Conservation (phyloP, 352 stramenopile species). For the Phytopythium ostracodes region DNA sequence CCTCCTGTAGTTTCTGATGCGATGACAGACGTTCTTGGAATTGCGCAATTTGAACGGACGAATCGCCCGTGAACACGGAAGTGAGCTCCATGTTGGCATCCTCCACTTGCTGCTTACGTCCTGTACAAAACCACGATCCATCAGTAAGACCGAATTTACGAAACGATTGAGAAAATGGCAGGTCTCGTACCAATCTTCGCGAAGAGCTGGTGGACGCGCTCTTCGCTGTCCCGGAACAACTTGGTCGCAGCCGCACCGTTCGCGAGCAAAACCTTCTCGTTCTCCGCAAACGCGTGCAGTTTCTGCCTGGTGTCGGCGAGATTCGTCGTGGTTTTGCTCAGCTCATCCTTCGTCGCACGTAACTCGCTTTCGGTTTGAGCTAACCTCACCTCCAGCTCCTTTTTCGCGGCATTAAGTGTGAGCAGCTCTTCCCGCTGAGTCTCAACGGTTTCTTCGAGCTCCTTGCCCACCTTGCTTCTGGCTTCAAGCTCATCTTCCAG, state of each 20-base stretch:
- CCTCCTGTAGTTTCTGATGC: slow-evolving; percentile 48
- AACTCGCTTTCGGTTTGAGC: slow-evolving; percentile 27
- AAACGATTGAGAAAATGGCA: background rate
- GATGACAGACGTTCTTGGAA: slow-evolving; percentile 45
- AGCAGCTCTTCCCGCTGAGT: slow-evolving; percentile 44
- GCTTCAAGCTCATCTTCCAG: slow-evolving; percentile 81
- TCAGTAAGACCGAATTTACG: background rate
- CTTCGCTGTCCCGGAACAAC: slow-evolving; percentile 56
- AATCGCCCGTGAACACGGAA: slow-evolving; percentile 35
- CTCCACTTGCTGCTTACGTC: slow-evolving; percentile 42
- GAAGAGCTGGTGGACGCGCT: slow-evolving; percentile 33
- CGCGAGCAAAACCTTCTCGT: slow-evolving; percentile 53
- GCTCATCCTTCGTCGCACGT: slow-evolving; percentile 22
- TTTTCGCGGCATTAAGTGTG: slow-evolving; percentile 36
- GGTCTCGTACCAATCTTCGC: slow-evolving; percentile 46
- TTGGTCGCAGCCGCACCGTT: slow-evolving; percentile 45
- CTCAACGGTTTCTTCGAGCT: slow-evolving; percentile 66
- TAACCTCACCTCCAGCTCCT: slow-evolving; percentile 41
- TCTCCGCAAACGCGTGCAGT: slow-evolving; percentile 44
- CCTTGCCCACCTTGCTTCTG: slow-evolving; percentile 52
- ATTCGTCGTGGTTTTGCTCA: slow-evolving; percentile 24
- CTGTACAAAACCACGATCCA: slow-evolving; percentile 13
- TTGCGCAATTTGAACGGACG: slow-evolving; percentile 31
- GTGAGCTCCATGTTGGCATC: slow-evolving; percentile 46
- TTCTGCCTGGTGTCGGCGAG: slow-evolving; percentile 22